Conservation (phyloP, 139 green algal genomes). For the Mesotaenium endlicherianum region DNA sequence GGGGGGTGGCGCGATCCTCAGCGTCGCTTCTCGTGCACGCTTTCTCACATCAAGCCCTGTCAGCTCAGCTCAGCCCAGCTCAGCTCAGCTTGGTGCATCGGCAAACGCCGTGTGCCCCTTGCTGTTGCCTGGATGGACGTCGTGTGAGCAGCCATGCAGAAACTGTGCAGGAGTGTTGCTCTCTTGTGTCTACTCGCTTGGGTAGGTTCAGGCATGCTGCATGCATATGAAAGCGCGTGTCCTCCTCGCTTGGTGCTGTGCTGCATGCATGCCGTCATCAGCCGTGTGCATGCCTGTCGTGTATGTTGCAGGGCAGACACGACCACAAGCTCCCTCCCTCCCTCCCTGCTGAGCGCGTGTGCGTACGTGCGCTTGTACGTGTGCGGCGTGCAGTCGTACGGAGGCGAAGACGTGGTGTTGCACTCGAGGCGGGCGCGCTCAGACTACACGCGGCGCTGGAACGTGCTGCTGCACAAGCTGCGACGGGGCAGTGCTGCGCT, state of each 20-base stretch:
- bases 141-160: too few relatives aligned
- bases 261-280: neutral
- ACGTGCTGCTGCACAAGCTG: conserved; percentile 38
- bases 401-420: conserved; percentile 25
- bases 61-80: neutral
- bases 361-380: neutral
- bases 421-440: neutral
- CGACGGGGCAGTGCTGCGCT: neutral
- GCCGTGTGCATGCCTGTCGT: neutral
- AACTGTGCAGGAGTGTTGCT: neutral
- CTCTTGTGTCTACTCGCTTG: neutral
- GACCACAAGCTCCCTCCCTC: neutral
- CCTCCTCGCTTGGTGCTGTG: neutral
- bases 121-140: too few relatives aligned
- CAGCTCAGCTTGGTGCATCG: neutral
- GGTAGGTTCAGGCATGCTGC: neutral
- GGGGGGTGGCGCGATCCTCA: neutral
- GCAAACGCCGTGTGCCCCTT: neutral
- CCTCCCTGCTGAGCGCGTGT: neutral
- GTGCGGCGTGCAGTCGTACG: conserved; percentile 13
- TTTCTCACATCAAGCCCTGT: neutral
- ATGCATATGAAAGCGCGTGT: neutral
- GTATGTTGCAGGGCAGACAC: neutral
- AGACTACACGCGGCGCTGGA: conserved; percentile 14
- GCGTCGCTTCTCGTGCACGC: too few relatives aligned